phyloP scores from a whole-genome alignment of 225 moss, liverwort and hornwort genomes.

The Polytrichum commune region DNA sequence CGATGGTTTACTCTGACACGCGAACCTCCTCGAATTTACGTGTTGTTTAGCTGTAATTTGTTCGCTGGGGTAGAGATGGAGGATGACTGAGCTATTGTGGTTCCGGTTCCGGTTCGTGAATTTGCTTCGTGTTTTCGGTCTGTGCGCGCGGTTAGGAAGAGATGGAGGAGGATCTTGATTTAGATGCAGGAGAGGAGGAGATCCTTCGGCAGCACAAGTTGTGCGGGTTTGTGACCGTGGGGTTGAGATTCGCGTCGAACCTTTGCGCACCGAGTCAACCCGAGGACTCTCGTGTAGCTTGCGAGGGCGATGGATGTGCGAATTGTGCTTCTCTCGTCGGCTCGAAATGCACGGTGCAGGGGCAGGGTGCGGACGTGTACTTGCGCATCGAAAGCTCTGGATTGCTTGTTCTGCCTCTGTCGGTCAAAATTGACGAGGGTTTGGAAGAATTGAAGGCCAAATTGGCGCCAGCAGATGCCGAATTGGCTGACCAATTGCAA shows the following conservation, averaged over 20 bases:
- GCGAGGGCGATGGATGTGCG: background rate
- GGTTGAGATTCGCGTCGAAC: background rate
- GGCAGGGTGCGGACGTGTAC: conserved; percentile 18
- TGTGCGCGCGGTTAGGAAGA: background rate
- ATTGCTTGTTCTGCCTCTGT: conserved; percentile 33
- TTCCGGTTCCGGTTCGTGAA: too few relatives aligned
- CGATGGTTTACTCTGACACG: too few relatives aligned
- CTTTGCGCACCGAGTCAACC: background rate
- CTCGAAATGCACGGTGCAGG: conserved; percentile 39
- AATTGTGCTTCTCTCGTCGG: conserved; percentile 27
- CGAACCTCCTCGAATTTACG: too few relatives aligned
- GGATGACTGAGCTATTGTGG: too few relatives aligned
- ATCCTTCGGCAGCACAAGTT: background rate
- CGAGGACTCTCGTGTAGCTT: background rate
- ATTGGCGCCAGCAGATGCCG: background rate
- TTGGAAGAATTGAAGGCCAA: background rate
- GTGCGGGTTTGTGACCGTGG: background rate
- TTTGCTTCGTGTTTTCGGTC: too few relatives aligned
- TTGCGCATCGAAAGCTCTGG: conserved; percentile 27
- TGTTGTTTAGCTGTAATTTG: too few relatives aligned
- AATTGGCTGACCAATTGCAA: too few relatives aligned
- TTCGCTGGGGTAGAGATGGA: too few relatives aligned
- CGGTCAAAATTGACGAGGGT: background rate
- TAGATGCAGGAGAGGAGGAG: background rate
- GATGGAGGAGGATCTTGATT: background rate